Percentiles rank a stretch among this genome's conserved stretches.
phyloP scores from a whole-genome alignment of 495 filamentous ascomycete species.

The Peziza echinospora region DNA sequence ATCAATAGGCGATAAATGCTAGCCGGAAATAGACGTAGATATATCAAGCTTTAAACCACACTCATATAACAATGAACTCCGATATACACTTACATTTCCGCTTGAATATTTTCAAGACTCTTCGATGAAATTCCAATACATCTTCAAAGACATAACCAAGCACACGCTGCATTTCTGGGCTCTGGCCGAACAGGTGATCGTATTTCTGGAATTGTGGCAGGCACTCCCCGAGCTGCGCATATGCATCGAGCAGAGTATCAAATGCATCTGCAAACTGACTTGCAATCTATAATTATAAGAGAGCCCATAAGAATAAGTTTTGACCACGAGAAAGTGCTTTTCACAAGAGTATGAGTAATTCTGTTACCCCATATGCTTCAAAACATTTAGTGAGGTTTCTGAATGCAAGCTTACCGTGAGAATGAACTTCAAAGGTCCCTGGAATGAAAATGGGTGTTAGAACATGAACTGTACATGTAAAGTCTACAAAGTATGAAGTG shows the following conservation, averaged over 20 bases:
- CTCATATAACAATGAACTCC: too few species aligned
- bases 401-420: constrained; percentile 18
- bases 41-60: too few species aligned
- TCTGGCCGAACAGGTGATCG: constrained; percentile 16
- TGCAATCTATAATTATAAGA: constrained; percentile 12
- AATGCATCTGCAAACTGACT: constrained; percentile 20
- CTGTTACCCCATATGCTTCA: too few species aligned
- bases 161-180: constrained; percentile 13
- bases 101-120: constrained; percentile 20
- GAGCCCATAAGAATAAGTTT: constrained; percentile 1
- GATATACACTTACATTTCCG: too few species aligned
- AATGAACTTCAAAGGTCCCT: constrained; percentile 18
- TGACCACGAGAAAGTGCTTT: too few species aligned
- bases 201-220: constrained; percentile 23
- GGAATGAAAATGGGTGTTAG: not conserved
- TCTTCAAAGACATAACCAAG: constrained; percentile 25
- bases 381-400: too few species aligned
- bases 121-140: constrained; percentile 25
- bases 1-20: not conserved
- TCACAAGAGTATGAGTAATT: too few species aligned
- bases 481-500: too few species aligned
- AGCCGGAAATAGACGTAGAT: too few species aligned
- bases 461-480: not conserved
- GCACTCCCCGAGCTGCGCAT: constrained; percentile 23
- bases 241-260: constrained; percentile 24